Base-by-base conservation (phyloP, 1,284 basidiomycete genomes). In the Microbotryum silenes-acaulis region DNA sequence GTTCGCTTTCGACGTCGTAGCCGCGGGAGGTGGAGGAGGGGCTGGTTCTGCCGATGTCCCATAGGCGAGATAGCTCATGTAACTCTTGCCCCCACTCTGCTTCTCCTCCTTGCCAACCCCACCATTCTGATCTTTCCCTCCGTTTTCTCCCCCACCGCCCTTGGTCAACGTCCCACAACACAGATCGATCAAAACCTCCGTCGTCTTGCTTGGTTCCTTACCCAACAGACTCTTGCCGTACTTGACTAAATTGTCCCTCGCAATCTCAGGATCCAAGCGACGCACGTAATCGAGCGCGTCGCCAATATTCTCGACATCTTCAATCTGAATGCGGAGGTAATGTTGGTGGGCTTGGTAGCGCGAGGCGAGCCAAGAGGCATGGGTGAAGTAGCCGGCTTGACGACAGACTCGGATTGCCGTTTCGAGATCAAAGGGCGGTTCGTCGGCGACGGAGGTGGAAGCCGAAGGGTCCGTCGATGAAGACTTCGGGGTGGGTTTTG, bases 371-470 rank as follows among this genome's bases (percentile, higher is more conserved):
- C 96, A 98, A 0, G 86, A 85, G 0, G 96, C 96, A 73, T 98
- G 94, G 56, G 90, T 86, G 72, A 89, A 96, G 76, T 96, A 98
- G 0, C 92, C 91, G 0, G 91, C 94, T 75, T 97, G 94, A 23
- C 94, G 82, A 74, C 93, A 97, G 12, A 98, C 94, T 1, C 91
- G 82, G 64, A 98, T 97, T 0, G 92, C 96, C 0, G 94, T 97
- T 62, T 94, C 92, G 42, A 99, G 81, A 73, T 99, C 96, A 72
- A 98, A 98, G 0, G 92, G 92, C 1, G 94, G 81, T 71, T 90
- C 89, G 54, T 54, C 59, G 23, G 51, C 47, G 12, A 18, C 50
- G 18, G 51, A 48, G 9, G 37, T 42, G 37, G 37, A 42, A 42
- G 16, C 37, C 16, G 37, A 42, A 16, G 46, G 29, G 9, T 21